These are phyloP conservation scores for Fusarium piperis DNA, from an alignment of 2,329 filamentous ascomycete species.

Conservation along the genomic window DNA sequence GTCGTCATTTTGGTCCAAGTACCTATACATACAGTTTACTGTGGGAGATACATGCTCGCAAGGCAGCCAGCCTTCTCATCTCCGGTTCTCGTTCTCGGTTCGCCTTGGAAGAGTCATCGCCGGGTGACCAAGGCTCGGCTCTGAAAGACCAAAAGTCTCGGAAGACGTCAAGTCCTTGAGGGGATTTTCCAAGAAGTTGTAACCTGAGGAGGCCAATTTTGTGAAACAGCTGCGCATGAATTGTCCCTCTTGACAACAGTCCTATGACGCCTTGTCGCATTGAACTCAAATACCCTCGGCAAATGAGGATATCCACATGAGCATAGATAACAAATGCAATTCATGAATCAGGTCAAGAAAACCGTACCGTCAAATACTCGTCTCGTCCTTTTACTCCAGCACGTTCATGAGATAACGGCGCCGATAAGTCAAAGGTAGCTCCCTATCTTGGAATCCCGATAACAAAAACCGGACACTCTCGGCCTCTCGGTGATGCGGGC, in stretches of 20 bases:
- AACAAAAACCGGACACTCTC: slow-evolving; percentile 26
- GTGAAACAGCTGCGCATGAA: slow-evolving; percentile 9
- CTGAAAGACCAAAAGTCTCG: background rate
- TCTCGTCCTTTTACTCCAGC: background rate
- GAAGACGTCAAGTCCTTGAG: background rate
- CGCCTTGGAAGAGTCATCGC: slow-evolving; percentile 28
- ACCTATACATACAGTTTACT: background rate
- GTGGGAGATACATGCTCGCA: slow-evolving; percentile 4
- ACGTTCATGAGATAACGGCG: background rate
- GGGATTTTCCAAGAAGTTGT: background rate
- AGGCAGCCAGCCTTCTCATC: slow-evolving; percentile 12
- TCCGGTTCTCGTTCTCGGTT: slow-evolving; percentile 26
- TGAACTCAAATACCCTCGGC: slow-evolving; percentile 15
- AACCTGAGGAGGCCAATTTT: background rate
- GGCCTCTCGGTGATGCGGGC: slow-evolving; percentile 14
- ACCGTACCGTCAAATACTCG: background rate
- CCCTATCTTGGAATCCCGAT: slow-evolving; percentile 17
- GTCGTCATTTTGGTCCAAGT: slow-evolving; percentile 25
- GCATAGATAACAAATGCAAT: background rate
- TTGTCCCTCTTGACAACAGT: background rate
- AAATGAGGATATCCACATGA: background rate
- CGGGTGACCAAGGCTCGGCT: slow-evolving; percentile 9
- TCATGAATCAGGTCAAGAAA: background rate
- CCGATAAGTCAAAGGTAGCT: slow-evolving; percentile 12
- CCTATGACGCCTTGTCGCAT: slow-evolving; percentile 7